These are phyloP conservation scores for Sordariomycetes sp. DNA, from an alignment of 2,329 filamentous ascomycete species.

Conservation along the genomic window DNA sequence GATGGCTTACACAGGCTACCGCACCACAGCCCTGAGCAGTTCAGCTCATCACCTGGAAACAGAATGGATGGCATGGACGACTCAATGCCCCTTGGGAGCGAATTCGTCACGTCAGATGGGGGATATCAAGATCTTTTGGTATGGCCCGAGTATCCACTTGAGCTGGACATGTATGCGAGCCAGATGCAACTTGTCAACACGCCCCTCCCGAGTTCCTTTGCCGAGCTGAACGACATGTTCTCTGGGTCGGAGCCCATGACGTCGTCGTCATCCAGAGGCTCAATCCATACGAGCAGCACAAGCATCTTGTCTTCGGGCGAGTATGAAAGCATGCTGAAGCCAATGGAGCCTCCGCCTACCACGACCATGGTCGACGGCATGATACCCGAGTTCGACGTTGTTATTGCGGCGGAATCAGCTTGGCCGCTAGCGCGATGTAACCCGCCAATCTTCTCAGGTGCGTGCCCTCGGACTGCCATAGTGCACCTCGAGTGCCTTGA, in stretches of 20 bases:
- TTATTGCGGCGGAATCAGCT: constrained; percentile 34
- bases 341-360: constrained; percentile 17
- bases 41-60: constrained; percentile 22
- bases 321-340: constrained; percentile 21
- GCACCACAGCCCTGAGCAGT: constrained; percentile 21
- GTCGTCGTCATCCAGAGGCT: constrained; percentile 27
- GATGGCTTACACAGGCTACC: constrained; percentile 17
- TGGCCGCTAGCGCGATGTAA: constrained; percentile 44
- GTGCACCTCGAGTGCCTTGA: constrained; percentile 40
- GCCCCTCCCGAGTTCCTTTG: constrained; percentile 25
- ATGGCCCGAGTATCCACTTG: constrained; percentile 32
- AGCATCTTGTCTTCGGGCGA: constrained; percentile 33
- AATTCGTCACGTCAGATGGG: constrained; percentile 22
- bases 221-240: constrained; percentile 28
- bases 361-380: constrained; percentile 15
- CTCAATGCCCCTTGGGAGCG: constrained; percentile 24
- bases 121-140: constrained; percentile 31
- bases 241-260: constrained; percentile 30
- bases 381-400: constrained; percentile 33
- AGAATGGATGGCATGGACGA: constrained; percentile 28
- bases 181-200: constrained; percentile 19
- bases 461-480: constrained; percentile 37
- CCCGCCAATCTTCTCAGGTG: constrained; percentile 28
- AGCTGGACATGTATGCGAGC: constrained; percentile 28
- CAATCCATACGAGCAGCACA: constrained; percentile 33